Base-by-base conservation (phyloP, 495 filamentous ascomycete species). In the Jackrogersella multiformis region DNA sequence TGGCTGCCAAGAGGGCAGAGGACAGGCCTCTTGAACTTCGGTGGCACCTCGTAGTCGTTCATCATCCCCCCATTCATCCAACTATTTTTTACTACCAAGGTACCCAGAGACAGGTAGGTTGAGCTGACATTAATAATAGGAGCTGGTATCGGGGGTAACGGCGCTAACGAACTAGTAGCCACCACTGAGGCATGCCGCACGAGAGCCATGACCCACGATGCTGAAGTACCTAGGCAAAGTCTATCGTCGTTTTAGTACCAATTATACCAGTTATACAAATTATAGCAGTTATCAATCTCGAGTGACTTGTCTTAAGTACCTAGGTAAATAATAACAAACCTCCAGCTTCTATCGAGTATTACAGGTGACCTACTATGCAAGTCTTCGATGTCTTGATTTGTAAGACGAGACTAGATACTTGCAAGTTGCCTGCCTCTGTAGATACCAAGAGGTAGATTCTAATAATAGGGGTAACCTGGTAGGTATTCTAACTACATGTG, bases 1-100 rank as follows among this genome's bases (percentile, higher is more conserved):
- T 38, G 18, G 23, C 9, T 28, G 66, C 59, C 54, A 64, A 69
- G 54, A 34, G 2, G 36, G 34, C n/a, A 69, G 54, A 34, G 2
- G 36, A 38, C n/a, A 32, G 44, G 26, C 36, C 10, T 54, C 58
- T 62, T 68, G 53, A 58, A 56, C 36, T 24, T 20, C 28, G 18
- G 18, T 34, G 12, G 15, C 49, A 16, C 13, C 35, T 41, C 38
- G 18, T 18, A 2, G 4, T 48, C 53, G 5, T 20, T 16, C 39
- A 41, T 46, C 13, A 16, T 30, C 30, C 41, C 20, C 60, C 30
- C 24, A 39, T 28, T 42, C 32, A 35, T 13, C 34, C 20, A 2
- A 18, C 20, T 21, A 46, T 46, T 26, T 16, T 30, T 39, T 24
- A n/a, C n/a, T n/a, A n/a, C n/a, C n/a, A n/a, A n/a, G n/a, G n/a